Conservation (phyloP, 1,284 basidiomycete species). For the Tilletia indica region DNA sequence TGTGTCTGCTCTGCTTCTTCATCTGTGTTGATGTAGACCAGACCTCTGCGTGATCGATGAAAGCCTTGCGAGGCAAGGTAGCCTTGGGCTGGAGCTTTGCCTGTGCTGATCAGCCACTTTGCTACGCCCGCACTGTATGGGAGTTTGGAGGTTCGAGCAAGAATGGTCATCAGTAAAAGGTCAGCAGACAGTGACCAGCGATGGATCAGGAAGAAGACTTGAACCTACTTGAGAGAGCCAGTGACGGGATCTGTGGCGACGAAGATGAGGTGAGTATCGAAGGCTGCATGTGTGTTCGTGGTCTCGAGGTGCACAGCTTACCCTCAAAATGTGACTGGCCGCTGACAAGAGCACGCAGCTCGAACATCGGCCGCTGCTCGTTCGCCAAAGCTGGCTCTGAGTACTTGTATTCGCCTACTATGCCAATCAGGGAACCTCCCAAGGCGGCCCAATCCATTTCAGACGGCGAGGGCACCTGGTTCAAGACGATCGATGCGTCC, state of each 20-base stretch:
- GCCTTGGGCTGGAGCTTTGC: slow-evolving; percentile 24
- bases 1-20: not conserved
- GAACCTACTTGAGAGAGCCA: slow-evolving; percentile 38
- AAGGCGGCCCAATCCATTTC: slow-evolving; percentile 10
- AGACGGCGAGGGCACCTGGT: slow-evolving; percentile 24
- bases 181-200: slow-evolving; percentile 9
- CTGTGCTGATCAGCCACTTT: slow-evolving; percentile 33
- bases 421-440: slow-evolving; percentile 31
- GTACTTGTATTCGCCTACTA: slow-evolving; percentile 37
- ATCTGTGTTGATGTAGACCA: slow-evolving; percentile 31
- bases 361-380: slow-evolving; percentile 24
- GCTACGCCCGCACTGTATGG: slow-evolving; percentile 33
- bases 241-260: slow-evolving; percentile 46
- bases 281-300: no score
- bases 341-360: slow-evolving; percentile 36
- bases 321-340: slow-evolving; percentile 16
- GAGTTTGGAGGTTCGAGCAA: not conserved
- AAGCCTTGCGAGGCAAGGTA: slow-evolving; percentile 38
- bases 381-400: slow-evolving; percentile 22
- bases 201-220: not conserved
- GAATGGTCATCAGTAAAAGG: not conserved
- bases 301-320: not conserved
- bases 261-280: not conserved
- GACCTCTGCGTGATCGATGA: slow-evolving; percentile 32
- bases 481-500: slow-evolving; percentile 33